Base-by-base conservation (phyloP, 441 rosid genomes). In the Bruguiera hainesii region DNA sequence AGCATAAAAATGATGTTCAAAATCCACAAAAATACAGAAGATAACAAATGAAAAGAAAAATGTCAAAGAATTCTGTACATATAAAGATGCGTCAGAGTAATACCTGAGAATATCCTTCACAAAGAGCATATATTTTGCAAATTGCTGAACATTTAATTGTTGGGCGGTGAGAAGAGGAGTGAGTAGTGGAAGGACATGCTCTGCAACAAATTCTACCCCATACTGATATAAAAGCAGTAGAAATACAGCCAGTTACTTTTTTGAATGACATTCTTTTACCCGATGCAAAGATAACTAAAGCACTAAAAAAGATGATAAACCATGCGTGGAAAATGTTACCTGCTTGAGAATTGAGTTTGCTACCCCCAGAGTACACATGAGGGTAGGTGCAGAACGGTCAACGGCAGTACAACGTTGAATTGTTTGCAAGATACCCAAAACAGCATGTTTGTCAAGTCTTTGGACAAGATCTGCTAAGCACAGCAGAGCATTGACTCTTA, bases 311-410 rank as follows among this genome's bases (percentile, higher is more conserved):
- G 65, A 52, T 39, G 65, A 55, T 57, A 59, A 42, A 16, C 6
- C 37, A 7, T 2, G 33, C 6, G 2, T 52, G n/a, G 60, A 16
- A 51, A 61, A 3, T 0, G 48, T 67, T 73, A 91, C 99, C 97
- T 88, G 92, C 78, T 89, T 94, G 71, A 94, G 84, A 80, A 94
- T 87, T 55, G 98, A 86, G 80, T 84, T 91, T 71, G 96, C 89
- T 62, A 94, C 78, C 62, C 94, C 97, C 63, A 94, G 97, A 48
- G 99, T 84, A 72, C 97, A 94, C 96, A 94, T 94, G 49, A 94
- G 97, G 29, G 98, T 94, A 56, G 99, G 99, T 56, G 96, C 86
- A 69, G 98, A 91, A 37, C 70, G 97, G 72, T 94, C 99, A 73
- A 94, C 99, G 21, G 98, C 89, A 53, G 96, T 94, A 67, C 99